Base-by-base conservation (phyloP, 192 early-diverging fungal genomes). In the Podila clonocystis region DNA sequence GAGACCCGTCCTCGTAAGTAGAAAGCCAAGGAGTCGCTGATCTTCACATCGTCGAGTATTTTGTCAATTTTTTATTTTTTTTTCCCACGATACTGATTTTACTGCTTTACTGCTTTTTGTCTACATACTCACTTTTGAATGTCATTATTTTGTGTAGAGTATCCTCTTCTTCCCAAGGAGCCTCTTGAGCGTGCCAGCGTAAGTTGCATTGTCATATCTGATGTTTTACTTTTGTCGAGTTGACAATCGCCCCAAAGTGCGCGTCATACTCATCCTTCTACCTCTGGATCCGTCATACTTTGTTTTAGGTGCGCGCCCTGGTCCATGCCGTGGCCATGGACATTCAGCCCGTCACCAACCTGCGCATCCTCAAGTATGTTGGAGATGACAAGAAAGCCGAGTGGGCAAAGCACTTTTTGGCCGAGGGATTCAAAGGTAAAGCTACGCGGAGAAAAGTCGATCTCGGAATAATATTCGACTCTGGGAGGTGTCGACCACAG, bases 331-430 rank as follows among this genome's bases (percentile, higher is more conserved):
- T 98, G 26, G 89, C 89, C 45, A 86, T 91, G 76, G 97, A 96
- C 67, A 97, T 92, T 58, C 95, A 97, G 72, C 97, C 97, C 20
- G 67, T 96, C 50, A 92, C 95, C 72, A 98, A 98, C 83, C 73
- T 96, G 69, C 68, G 88, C 45, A 90, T 98, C 1, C 71, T 94
- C 65, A 84, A 86, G 13, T 83, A 92, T 61, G 79, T 92, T 20
- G 90, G 88, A 1, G 88, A 87, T 48, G 70, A 86, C 67, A 73
- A 84, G 76, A 76, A 78, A 68, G 60, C 41, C 76, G 87, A 95
- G 78, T 91, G 89, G 92, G 90, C 87, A 26, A 83, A 79, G 38
- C 74, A 89, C 73, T 88, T 85, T 68, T 82, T 91, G 45, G 55
- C 68, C 0, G 65, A 73, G 15, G 93, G 93, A 1, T 93, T 97